A percentile compares a stretch with the other conserved stretches of the same genome.
These are phyloP conservation scores for Aspergillus clavatus DNA, from an alignment of 2,329 filamentous ascomycete genomes.

Conservation along the genomic window DNA sequence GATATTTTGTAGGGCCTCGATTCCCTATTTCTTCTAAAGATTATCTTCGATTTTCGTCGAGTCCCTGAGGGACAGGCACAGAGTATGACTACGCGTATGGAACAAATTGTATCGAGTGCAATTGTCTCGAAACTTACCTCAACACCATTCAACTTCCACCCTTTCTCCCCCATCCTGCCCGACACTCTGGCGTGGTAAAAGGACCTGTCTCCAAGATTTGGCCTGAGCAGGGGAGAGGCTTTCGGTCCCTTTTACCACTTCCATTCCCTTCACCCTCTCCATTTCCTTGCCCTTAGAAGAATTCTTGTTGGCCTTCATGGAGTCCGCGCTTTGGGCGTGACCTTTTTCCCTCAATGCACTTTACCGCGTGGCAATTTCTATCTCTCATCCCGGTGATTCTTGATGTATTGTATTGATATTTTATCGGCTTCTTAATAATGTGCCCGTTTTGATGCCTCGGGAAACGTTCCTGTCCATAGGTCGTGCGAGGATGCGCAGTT, in stretches of 20 bases:
- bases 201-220: neutral
- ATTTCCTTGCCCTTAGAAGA: neutral
- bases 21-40: constrained; percentile 45
- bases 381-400: constrained; percentile 12
- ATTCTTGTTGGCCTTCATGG: neutral
- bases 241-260: neutral
- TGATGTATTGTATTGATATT: constrained; percentile 21
- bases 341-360: neutral
- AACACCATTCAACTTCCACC: neutral
- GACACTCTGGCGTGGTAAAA: neutral
- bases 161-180: neutral
- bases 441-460: constrained; percentile 13
- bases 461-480: constrained; percentile 9
- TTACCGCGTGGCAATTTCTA: neutral
- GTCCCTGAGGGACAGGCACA: neutral
- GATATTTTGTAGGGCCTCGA: constrained; percentile 34
- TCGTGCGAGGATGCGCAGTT: constrained; percentile 5
- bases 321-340: constrained; percentile 7
- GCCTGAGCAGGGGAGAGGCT: neutral
- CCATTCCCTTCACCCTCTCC: constrained; percentile 4
- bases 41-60: neutral
- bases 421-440: constrained; percentile 15
- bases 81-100: neutral
- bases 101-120: neutral
- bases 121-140: neutral